These are phyloP conservation scores for Cymodocea nodosa DNA, from an alignment of 116 monocot species.

Conservation along the genomic window DNA sequence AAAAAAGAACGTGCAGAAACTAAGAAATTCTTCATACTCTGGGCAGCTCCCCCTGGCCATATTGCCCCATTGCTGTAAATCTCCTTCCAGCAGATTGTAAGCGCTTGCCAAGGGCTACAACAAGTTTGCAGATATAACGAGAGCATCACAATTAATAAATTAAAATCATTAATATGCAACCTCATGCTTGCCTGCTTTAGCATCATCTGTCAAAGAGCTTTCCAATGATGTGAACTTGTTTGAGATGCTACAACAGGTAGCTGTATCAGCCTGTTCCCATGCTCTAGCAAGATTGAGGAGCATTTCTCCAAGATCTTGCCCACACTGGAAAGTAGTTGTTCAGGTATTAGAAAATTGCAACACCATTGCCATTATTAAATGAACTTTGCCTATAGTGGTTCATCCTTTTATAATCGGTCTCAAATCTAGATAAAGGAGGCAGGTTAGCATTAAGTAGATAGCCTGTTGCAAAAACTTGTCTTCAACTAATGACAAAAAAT, in stretches of 20 bases:
- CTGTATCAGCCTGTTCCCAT: constrained; percentile 83
- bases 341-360: background rate
- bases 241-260: constrained; percentile 49
- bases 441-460: too few species aligned
- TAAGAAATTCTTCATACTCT: constrained; percentile 19
- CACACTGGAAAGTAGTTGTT: constrained; percentile 35
- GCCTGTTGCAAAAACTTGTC: too few species aligned
- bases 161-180: constrained; percentile 9
- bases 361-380: too few species aligned
- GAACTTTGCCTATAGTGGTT: too few species aligned
- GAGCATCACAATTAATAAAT: background rate
- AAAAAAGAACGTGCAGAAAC: background rate
- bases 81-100: constrained; percentile 66
- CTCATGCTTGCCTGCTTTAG: constrained; percentile 60
- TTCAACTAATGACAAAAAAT: too few species aligned
- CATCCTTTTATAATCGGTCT: too few species aligned
- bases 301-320: constrained; percentile 67
- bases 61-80: constrained; percentile 81
- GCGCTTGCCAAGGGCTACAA: constrained; percentile 78
- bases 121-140: constrained; percentile 1
- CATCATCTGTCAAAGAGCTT: constrained; percentile 34
- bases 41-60: constrained; percentile 70
- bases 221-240: constrained; percentile 43
- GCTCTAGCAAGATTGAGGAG: constrained; percentile 65
- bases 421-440: too few species aligned